Evolutionary conservation across 2,329 filamentous ascomycete species (phyloP).

Genomic region (Cordyceps fumosorosea): DNA sequence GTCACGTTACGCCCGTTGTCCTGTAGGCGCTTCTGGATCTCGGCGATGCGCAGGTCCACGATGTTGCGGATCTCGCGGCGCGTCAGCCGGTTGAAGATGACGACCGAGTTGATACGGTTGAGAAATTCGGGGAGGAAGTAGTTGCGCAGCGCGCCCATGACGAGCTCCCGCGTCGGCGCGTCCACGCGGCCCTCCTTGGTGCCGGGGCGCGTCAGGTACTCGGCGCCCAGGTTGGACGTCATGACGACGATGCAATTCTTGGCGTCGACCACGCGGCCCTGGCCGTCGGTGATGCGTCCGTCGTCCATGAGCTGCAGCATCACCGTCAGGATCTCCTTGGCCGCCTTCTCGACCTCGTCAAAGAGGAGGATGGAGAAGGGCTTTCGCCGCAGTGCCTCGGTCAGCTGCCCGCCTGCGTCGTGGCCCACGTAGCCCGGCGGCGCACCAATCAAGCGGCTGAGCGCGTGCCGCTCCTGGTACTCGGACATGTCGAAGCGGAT

Average conservation of each 20-base stretch:
- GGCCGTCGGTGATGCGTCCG: conserved; percentile 94
- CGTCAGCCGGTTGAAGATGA: conserved; percentile 97
- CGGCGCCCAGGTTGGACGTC: conserved; percentile 95
- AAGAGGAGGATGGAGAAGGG: conserved; percentile 98
- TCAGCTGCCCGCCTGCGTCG: conserved; percentile 91
- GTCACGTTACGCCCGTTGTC: conserved; percentile 77
- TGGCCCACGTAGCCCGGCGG: conserved; percentile 96
- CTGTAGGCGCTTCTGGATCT: conserved; percentile 87
- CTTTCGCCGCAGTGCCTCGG: conserved; percentile 84
- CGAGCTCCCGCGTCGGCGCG: conserved; percentile 74
- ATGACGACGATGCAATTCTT: conserved; percentile 99
- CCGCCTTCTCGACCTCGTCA: conserved; percentile 97
- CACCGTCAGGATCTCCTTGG: conserved; percentile 94
- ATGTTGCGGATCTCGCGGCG: conserved; percentile 88
- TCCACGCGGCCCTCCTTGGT: conserved; percentile 81
- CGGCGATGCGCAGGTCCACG: conserved; percentile 78
- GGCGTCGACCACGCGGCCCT: conserved; percentile 89
- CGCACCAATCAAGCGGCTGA: conserved; percentile 96
- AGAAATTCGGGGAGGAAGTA: conserved; percentile 99
- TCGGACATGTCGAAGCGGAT: conserved; percentile 99
- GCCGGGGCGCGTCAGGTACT: conserved; percentile 77
- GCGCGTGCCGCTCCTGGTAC: conserved; percentile 93
- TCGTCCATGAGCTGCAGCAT: conserved; percentile 99
- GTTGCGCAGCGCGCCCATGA: conserved; percentile 84
- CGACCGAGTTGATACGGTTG: conserved; percentile 90